Evolutionary conservation across 78 protist species (phyloP), one percentile per base, ranked within the genome.

Genomic region (Chrysochromulina parva): DNA sequence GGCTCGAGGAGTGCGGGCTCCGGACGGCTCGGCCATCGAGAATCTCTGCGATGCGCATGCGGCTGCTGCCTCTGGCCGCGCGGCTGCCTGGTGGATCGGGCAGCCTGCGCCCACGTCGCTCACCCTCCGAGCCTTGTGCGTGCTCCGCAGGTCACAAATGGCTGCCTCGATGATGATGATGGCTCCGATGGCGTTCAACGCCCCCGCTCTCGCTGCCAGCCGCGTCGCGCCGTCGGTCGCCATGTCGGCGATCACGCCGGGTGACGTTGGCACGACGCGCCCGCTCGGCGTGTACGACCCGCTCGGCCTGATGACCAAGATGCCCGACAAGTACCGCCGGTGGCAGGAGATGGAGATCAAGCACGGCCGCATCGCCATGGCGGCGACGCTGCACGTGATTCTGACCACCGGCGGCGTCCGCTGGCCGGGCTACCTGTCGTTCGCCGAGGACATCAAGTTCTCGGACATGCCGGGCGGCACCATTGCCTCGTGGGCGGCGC

Each of bases 261-360:
- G 82, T 6, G 82, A 74, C 82, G 22, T 74, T 57, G 82, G 82
- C 82, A 74, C 82, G 11, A 74, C 82, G 55, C 3, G 4, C 26
- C 82, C 82, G 82, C 82, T 74, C 11, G 82, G 82, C 57, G 82
- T 74, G 82, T 74, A 74, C 82, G 82, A 74, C 24, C 82, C 82
- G 82, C 82, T 74, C n/a, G 26, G 22, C 57, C 82, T 74, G 28
- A 74, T 74, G 82, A 74, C 82, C 26, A 38, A 2, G 1, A 74
- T 48, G 57, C 82, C 82, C 14, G 82, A 74, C 82, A 74, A 74
- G 82, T 74, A 74, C 82, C 82, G 82, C 82, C 82, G 82, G 55
- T 74, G 11, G 24, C 82, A 74, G 82, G 82, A 74, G 82, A 74
- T 78, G 57, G 86, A 78, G 86, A 52, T 78, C 86, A 78, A 78